phyloP scores from a whole-genome alignment of 495 filamentous ascomycete species.

The Parathielavia hyrcaniae region DNA sequence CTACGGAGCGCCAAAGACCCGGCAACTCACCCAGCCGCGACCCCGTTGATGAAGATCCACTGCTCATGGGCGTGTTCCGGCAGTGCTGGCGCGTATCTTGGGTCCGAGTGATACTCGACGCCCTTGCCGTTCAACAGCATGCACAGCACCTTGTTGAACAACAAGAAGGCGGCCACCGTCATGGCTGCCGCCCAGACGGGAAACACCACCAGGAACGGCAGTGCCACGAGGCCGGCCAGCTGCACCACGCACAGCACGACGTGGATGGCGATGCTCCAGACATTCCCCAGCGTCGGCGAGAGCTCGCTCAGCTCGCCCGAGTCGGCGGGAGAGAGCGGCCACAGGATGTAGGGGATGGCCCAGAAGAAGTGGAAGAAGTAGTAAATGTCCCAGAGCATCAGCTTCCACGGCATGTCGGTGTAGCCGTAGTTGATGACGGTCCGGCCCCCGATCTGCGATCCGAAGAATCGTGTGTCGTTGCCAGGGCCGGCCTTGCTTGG shows the following conservation, averaged over 20 bases:
- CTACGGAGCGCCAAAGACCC: background rate
- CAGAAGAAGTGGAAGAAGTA: conserved; percentile 47
- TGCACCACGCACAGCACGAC: conserved; percentile 48
- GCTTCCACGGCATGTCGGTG: conserved; percentile 52
- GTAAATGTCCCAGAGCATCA: conserved; percentile 50
- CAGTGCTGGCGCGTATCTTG: conserved; percentile 38
- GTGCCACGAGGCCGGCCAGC: conserved; percentile 40
- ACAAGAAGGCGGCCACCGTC: conserved; percentile 33
- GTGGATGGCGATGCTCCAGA: conserved; percentile 48
- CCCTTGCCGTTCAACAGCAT: conserved; percentile 45
- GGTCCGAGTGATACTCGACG: conserved; percentile 39
- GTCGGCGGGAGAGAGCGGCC: conserved; percentile 45
- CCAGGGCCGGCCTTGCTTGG: background rate
- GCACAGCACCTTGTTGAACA: conserved; percentile 47
- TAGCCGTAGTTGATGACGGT: conserved; percentile 49
- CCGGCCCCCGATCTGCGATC: conserved; percentile 48
- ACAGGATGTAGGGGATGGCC: conserved; percentile 48
- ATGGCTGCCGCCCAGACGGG: conserved; percentile 45
- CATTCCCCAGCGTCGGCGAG: conserved; percentile 45
- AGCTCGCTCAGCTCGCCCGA: conserved; percentile 54
- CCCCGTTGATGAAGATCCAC: conserved; percentile 73
- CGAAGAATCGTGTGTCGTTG: conserved; percentile 37
- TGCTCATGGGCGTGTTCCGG: conserved; percentile 52
- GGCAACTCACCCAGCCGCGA: conserved; percentile 50
- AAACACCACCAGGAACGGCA: conserved; percentile 46